Evolutionary conservation across 331 rosid genomes (phyloP).

Genomic region (Telfairia occidentalis): DNA sequence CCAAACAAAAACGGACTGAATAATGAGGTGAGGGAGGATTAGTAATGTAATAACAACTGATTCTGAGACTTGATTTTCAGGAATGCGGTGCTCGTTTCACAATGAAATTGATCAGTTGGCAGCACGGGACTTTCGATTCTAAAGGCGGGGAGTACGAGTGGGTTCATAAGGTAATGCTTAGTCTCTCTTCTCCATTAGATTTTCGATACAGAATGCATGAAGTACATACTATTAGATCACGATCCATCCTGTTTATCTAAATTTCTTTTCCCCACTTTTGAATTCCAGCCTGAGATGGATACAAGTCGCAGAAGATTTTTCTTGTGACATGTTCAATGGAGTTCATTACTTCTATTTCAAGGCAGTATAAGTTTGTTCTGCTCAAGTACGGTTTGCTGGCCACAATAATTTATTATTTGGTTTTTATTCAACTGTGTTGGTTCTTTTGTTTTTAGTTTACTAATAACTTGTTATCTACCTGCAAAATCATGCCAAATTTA

Average conservation of each 20-base stretch:
- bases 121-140: constrained; percentile 73
- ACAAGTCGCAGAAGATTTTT: constrained; percentile 94
- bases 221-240: background rate
- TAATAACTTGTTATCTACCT: background rate
- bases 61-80: constrained; percentile 24
- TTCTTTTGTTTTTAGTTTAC: background rate
- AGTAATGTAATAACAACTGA: background rate
- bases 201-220: background rate
- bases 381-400: background rate
- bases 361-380: background rate
- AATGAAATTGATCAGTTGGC: constrained; percentile 62
- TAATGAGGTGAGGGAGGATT: background rate
- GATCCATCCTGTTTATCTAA: background rate
- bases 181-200: background rate
- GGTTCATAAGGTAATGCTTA: constrained; percentile 75
- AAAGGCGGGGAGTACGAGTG: constrained; percentile 61
- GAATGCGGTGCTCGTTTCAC: constrained; percentile 95
- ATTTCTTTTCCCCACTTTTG: constrained; percentile 13
- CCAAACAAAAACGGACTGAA: background rate
- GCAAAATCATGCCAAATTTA: background rate
- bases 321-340: constrained; percentile 30
- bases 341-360: background rate
- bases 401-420: background rate
- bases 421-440: background rate
- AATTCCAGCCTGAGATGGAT: constrained; percentile 82